Base-by-base conservation (phyloP, 495 filamentous ascomycete genomes). In the Cercophora sp. region DNA sequence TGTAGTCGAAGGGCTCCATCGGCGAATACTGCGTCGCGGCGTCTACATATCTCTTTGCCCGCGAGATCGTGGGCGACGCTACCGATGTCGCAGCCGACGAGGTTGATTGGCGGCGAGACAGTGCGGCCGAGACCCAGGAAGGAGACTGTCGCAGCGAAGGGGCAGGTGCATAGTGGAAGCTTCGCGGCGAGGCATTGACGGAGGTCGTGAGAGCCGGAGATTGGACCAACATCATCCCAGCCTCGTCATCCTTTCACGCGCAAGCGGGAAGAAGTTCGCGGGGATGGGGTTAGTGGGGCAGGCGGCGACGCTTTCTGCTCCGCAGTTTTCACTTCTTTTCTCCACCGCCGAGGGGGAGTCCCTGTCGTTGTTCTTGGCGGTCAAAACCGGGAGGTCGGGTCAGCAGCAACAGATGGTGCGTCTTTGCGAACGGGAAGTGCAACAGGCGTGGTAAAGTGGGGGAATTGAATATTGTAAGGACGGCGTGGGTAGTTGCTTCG, bases 11-110 rank as follows among this genome's bases (percentile, higher is more conserved):
- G 11, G 68, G 72, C 61, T 75, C 72, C 73, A 72, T 73, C 18
- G 79, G 79, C 58, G 77, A 78, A 55, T 79, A 81, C 62, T 81
- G 78, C 36, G 78, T 80, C 52, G 75, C 75, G 43, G 80, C 74
- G 61, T 82, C 71, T 62, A 73, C 74, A 72, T 75, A 75, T 66
- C 69, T 68, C 48, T 64, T 70, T 31, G 72, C 62, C 49, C 55
- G 66, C 43, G 68, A 31, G 8, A 54, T 29, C 24, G 63, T 61
- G 4, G 70, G 69, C 31, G 70, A 70, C 42, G 64, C 61, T 54
- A 65, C 58, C 44, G 66, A 49, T 25, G 61, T 56, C 19, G 68
- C 51, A 22, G 63, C 58, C 22, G 73, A 67, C 48, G 70, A 69
- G 48, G 56, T 55, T 35, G 66, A 69, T 59, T 70, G 70, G 29